phyloP scores from a whole-genome alignment of 352 stramenopile species.

The Phytophthora cryptogea region DNA sequence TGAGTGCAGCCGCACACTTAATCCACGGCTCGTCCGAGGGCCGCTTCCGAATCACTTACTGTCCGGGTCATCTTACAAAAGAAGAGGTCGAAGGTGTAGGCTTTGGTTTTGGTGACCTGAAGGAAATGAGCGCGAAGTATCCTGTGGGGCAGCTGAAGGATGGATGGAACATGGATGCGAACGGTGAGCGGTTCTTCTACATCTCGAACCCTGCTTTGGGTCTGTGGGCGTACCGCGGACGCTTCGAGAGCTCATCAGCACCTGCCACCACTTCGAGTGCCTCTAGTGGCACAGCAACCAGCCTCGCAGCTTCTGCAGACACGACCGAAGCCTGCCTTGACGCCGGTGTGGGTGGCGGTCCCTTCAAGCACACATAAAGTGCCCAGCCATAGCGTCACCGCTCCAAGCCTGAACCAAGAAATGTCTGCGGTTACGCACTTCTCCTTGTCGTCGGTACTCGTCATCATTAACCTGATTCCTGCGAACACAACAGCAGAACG shows the following conservation, averaged over 20 bases:
- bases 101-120: slow-evolving; percentile 91
- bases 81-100: slow-evolving; percentile 94
- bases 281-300: slow-evolving; percentile 31
- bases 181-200: slow-evolving; percentile 94
- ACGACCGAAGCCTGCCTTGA: slow-evolving; percentile 62
- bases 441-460: not conserved
- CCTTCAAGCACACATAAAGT: slow-evolving; percentile 59
- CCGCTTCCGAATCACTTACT: slow-evolving; percentile 97
- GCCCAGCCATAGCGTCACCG: not conserved
- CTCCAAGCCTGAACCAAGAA: not conserved
- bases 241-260: slow-evolving; percentile 63
- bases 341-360: slow-evolving; percentile 73
- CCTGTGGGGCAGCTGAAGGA: slow-evolving; percentile 85
- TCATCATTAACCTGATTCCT: not conserved
- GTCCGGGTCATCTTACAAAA: slow-evolving; percentile 88
- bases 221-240: slow-evolving; percentile 93
- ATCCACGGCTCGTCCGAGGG: slow-evolving; percentile 97
- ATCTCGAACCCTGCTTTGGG: slow-evolving; percentile 97
- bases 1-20: slow-evolving; percentile 95
- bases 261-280: slow-evolving; percentile 8
- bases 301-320: slow-evolving; percentile 41
- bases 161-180: slow-evolving; percentile 92
- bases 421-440: not conserved
- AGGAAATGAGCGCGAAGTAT: slow-evolving; percentile 87
- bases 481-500: not conserved